Base-by-base conservation (phyloP, 2,329 filamentous ascomycete species). In the Pseudocercospora eumusae region DNA sequence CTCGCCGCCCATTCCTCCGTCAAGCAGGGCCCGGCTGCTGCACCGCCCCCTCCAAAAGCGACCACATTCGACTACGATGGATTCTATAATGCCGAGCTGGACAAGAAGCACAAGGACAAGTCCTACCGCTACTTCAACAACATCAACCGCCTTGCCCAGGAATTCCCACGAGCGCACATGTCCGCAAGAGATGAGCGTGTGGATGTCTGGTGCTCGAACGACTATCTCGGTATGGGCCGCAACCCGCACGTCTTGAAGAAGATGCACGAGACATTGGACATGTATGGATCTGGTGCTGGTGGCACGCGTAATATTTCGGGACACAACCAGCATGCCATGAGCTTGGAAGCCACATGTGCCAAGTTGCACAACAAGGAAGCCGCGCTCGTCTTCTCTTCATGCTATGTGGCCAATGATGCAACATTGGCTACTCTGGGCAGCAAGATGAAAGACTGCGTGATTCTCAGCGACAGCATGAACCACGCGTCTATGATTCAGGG, bases 61-160 rank as follows among this genome's bases (percentile, higher is more conserved):
- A 74, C 77, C 62, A 91, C 88, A 73, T 99, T 97, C 78, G 85
- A 98, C 78, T 99, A 99, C 74, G 88, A 96, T 72, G 85, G 77
- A 52, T 99, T 97, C 79, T 99, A 98, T 80, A 81, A 88, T 68
- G 81, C 81, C 64, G 93, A 99, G 77, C 80, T 99, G 69, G 92
- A 97, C 71, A 98, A 97, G 86, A 99, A 99, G 82, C 95, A 96
- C 84, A 93, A 96, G 84, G 95, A 99, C 84, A 98, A 97, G 82
- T 97, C 93, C 57, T 99, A 99, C 82, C 91, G 95, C 74, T 98
- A 98, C 82, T 99, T 99, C 83, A 99, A 99, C 84, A 99, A 99
- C 83, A 99, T 99, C 86, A 99, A 99, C 75, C 92, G 95, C 36
- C 84, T 99, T 64, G 95, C 95, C 68, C 91, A 95, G 80, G 92